phyloP scores from a whole-genome alignment of 2,329 filamentous ascomycete species.

The Graphiopsis chlorocephala region DNA sequence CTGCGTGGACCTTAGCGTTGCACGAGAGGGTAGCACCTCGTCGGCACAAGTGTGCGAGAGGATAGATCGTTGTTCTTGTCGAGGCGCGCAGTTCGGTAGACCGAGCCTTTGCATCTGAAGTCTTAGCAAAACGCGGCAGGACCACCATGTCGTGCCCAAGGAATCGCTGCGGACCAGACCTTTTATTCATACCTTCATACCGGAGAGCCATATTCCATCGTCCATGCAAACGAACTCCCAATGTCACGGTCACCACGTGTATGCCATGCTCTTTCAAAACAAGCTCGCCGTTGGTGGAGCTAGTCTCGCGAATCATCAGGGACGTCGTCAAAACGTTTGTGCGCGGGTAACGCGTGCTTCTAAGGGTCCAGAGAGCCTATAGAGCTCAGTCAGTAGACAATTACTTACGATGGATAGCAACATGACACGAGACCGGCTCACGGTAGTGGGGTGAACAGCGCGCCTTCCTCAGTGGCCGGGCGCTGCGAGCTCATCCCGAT shows the following conservation, averaged over 20 bases:
- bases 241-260: neutral
- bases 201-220: neutral
- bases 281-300: neutral
- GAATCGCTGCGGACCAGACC: neutral
- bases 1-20: neutral
- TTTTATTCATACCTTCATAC: neutral
- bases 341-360: neutral
- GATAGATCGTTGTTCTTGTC: neutral
- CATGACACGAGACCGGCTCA: neutral
- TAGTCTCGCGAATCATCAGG: neutral
- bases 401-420: no score
- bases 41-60: neutral
- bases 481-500: neutral
- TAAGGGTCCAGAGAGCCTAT: neutral
- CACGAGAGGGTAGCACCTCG: neutral
- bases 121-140: neutral
- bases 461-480: neutral
- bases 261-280: neutral
- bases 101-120: neutral
- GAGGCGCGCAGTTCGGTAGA: neutral
- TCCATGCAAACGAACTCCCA: neutral
- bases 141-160: neutral
- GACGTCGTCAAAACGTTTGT: neutral
- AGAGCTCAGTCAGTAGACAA: no score
- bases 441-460: neutral